A percentile compares a stretch with the other conserved stretches of the same genome.
These are phyloP conservation scores for Claviceps capensis DNA, from an alignment of 2,329 filamentous ascomycete genomes.

Conservation along the genomic window DNA sequence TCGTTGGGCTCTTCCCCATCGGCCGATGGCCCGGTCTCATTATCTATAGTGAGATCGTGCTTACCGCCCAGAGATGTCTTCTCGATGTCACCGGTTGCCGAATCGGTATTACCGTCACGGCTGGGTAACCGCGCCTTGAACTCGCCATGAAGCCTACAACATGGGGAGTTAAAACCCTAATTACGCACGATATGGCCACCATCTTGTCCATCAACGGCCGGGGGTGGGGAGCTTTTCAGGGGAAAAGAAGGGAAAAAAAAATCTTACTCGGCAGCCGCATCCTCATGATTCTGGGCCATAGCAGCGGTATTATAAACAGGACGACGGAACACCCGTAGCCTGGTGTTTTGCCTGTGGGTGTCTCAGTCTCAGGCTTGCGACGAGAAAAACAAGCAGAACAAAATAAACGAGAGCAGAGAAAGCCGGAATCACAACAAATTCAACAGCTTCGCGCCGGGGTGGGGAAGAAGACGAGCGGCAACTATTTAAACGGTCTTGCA, in stretches of 20 bases:
- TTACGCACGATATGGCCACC: not conserved
- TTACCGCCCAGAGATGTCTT: conserved; percentile 12
- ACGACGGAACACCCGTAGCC: not conserved
- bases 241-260: not conserved
- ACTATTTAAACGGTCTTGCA: not conserved
- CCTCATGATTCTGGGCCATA: conserved; percentile 22
- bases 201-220: too few relatives aligned
- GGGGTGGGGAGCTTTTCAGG: not conserved
- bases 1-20: conserved; percentile 40
- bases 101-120: conserved; percentile 12
- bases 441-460: too few relatives aligned
- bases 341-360: too few relatives aligned
- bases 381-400: not conserved
- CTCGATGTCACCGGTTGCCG: conserved; percentile 13
- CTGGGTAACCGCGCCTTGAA: conserved; percentile 13
- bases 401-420: not conserved
- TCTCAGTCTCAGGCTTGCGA: not conserved
- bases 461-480: not conserved
- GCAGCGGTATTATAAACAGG: not conserved
- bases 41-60: conserved; percentile 10
- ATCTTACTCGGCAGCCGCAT: conserved; percentile 20
- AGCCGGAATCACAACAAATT: too few relatives aligned
- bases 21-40: conserved; percentile 17
- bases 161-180: not conserved
- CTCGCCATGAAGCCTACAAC: conserved; percentile 15